phyloP scores from a whole-genome alignment of 805 yeast species.

The Candida incommunis region DNA sequence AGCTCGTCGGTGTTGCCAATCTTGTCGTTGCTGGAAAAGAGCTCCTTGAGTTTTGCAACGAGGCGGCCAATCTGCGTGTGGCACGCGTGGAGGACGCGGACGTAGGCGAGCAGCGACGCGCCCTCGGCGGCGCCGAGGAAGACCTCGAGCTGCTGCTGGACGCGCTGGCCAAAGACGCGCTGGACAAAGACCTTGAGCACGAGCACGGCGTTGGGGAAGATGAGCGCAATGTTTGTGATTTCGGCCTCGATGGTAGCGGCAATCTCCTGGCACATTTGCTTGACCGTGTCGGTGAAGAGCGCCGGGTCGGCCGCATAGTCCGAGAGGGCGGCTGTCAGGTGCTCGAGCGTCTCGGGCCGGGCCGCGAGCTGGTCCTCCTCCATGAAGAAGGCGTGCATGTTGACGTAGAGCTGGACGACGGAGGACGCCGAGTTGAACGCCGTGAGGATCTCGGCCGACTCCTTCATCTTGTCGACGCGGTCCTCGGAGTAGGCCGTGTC shows the following conservation, averaged over 20 bases:
- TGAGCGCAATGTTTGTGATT: conserved; percentile 55
- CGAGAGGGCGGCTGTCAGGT: conserved; percentile 41
- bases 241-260: conserved; percentile 52
- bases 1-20: conserved; percentile 28
- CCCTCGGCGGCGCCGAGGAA: conserved; percentile 50
- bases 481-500: conserved; percentile 59
- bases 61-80: conserved; percentile 44
- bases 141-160: conserved; percentile 31
- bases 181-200: conserved; percentile 62
- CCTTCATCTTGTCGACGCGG: conserved; percentile 58
- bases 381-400: conserved; percentile 59
- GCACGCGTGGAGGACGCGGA: conserved; percentile 59
- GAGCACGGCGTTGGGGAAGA: conserved; percentile 52
- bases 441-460: conserved; percentile 53
- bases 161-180: conserved; percentile 61
- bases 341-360: conserved; percentile 16
- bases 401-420: conserved; percentile 70
- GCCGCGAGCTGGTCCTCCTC: conserved; percentile 25
- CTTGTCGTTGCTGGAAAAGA: conserved; percentile 27
- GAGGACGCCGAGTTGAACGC: conserved; percentile 77
- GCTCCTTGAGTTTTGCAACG: conserved; percentile 47
- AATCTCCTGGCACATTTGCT: conserved; percentile 39
- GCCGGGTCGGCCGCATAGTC: conserved; percentile 41
- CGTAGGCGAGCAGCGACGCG: conserved; percentile 53
- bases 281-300: conserved; percentile 38